phyloP scores from a whole-genome alignment of 768 basidiomycete species.

The Leucosporidium yakuticum region DNA sequence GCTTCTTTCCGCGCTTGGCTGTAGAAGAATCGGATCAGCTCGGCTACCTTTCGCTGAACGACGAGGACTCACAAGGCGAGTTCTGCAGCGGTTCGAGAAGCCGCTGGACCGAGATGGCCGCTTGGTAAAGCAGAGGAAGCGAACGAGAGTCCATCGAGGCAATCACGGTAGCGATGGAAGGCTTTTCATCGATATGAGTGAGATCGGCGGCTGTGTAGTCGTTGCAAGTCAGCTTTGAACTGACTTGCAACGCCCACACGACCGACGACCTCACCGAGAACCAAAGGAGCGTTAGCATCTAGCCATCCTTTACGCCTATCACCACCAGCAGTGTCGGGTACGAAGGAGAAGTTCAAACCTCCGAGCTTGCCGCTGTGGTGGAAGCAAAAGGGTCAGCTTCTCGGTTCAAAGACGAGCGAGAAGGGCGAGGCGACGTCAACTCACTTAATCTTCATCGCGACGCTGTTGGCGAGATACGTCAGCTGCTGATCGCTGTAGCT shows the following conservation, averaged over 20 bases:
- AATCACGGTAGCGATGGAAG: slow-evolving; percentile 16
- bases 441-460: slow-evolving; percentile 7
- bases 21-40: not conserved
- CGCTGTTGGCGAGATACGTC: not conserved
- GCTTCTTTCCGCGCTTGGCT: slow-evolving; percentile 4
- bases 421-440: not conserved
- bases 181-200: slow-evolving; percentile 14
- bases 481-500: too few relatives aligned
- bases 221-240: not conserved
- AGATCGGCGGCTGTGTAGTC: slow-evolving; percentile 11
- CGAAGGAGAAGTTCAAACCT: slow-evolving; percentile 4
- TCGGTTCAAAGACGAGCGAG: not conserved
- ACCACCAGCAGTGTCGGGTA: not conserved
- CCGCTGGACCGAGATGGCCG: not conserved
- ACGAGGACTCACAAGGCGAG: not conserved
- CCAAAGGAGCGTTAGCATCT: not conserved
- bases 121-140: slow-evolving; percentile 6
- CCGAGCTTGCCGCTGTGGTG: slow-evolving; percentile 2
- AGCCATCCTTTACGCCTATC: not conserved
- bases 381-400: not conserved
- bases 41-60: too few relatives aligned
- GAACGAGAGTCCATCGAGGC: not conserved
- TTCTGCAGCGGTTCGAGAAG: slow-evolving; percentile 6
- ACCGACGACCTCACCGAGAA: slow-evolving; percentile 5
- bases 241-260: too few relatives aligned